Conservation (phyloP, 441 rosid genomes). For the Populus hybrid region DNA sequence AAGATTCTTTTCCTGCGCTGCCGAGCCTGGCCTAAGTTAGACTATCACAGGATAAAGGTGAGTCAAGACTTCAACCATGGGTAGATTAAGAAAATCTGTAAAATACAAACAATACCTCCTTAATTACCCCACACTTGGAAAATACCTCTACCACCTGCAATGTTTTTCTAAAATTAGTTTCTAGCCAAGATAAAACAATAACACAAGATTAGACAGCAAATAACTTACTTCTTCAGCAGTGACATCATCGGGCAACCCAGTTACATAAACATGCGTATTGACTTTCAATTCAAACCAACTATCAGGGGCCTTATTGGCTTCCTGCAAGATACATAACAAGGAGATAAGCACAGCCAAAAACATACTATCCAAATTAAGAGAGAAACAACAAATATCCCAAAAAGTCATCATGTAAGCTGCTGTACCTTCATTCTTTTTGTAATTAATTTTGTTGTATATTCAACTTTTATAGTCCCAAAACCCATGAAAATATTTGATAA, state of each 20-base stretch:
- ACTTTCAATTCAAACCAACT: slow-evolving; percentile 98
- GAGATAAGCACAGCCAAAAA: neutral
- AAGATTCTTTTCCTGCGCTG: neutral
- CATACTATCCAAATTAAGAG: neutral
- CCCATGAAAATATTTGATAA: neutral
- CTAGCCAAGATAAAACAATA: slow-evolving; percentile 15
- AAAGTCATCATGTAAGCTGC: neutral
- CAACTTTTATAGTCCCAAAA: neutral
- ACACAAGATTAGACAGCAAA: slow-evolving; percentile 10
- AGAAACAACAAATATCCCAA: neutral
- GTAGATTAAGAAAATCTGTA: neutral
- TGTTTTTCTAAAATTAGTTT: slow-evolving; percentile 26
- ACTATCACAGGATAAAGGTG: neutral
- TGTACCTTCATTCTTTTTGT: neutral
- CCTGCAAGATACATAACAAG: slow-evolving; percentile 42
- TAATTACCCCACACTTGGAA: slow-evolving; percentile 94
- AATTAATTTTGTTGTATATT: neutral
- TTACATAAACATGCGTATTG: slow-evolving; percentile 87
- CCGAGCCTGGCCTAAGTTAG: neutral
- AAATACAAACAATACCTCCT: slow-evolving; percentile 56
- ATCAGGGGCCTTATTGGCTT: slow-evolving; percentile 90
- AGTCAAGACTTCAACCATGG: slow-evolving; percentile 5
- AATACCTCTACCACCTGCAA: slow-evolving; percentile 85
- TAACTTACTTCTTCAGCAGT: slow-evolving; percentile 80
- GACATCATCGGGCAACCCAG: slow-evolving; percentile 90